Evolutionary conservation across 1,284 basidiomycete genomes (phyloP).

Genomic region (Pyrrhoderma noxium): DNA sequence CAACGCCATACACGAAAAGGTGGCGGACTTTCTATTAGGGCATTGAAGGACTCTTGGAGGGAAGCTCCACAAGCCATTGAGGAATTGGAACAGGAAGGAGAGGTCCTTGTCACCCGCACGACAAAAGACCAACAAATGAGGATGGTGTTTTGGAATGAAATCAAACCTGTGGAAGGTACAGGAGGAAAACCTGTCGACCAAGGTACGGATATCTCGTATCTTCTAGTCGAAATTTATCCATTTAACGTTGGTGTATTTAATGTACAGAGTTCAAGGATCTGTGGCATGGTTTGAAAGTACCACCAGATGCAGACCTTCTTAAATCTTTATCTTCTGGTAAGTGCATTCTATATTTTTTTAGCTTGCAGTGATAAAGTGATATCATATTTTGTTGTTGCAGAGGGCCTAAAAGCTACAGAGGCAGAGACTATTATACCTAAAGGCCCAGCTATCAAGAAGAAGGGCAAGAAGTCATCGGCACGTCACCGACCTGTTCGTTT

Average conservation of each 20-base stretch:
- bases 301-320: conserved; percentile 76
- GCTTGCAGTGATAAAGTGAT: too few relatives aligned
- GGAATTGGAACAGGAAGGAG: conserved; percentile 80
- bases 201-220: conserved; percentile 48
- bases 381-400: conserved; percentile 36
- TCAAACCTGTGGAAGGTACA: conserved; percentile 64
- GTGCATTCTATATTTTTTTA: conserved; percentile 15
- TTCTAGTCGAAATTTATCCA: too few relatives aligned
- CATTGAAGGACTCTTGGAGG: conserved; percentile 86
- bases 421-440: conserved; percentile 49
- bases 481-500: conserved; percentile 74
- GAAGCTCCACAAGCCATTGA: conserved; percentile 77
- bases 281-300: conserved; percentile 80
- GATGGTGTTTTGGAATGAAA: conserved; percentile 90
- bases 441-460: conserved; percentile 59
- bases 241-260: conserved; percentile 3
- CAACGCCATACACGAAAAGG: conserved; percentile 71
- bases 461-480: conserved; percentile 70
- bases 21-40: conserved; percentile 77
- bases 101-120: conserved; percentile 80
- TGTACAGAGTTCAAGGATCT: conserved; percentile 74
- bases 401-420: conserved; percentile 71
- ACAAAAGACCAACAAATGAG: conserved; percentile 76
- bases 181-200: conserved; percentile 71
- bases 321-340: conserved; percentile 66